Percentiles rank a stretch among this genome's conserved stretches.
These are phyloP conservation scores for Kokia cookei DNA, from an alignment of 441 rosid genomes.

Conservation along the genomic window DNA sequence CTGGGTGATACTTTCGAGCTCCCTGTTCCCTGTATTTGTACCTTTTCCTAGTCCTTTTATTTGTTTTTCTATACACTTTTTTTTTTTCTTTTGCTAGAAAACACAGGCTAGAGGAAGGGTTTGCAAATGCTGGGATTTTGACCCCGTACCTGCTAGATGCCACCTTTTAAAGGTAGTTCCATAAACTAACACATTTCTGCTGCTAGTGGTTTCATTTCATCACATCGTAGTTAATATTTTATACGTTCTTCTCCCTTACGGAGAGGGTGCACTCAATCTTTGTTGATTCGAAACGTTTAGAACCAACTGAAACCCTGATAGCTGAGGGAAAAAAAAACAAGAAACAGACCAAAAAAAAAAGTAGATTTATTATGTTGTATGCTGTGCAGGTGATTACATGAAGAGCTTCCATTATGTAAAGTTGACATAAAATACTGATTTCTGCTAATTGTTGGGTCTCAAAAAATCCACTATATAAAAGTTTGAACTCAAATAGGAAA, in stretches of 20 bases:
- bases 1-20: conserved; percentile 10
- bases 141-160: neutral
- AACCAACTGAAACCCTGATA: neutral
- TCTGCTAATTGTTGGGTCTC: neutral
- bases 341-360: neutral
- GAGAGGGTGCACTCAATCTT: conserved; percentile 9
- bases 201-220: neutral
- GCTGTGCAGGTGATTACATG: conserved; percentile 1
- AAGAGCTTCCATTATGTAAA: conserved; percentile 1
- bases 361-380: neutral
- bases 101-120: neutral
- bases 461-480: neutral
- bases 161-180: too few species aligned
- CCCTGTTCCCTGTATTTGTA: neutral
- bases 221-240: neutral
- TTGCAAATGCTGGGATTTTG: neutral
- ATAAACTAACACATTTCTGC: neutral
- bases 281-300: neutral
- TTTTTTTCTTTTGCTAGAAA: neutral
- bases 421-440: neutral
- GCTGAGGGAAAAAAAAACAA: neutral
- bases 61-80: neutral
- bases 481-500: conserved; percentile 20
- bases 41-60: conserved; percentile 12
- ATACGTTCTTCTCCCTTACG: neutral